A percentile compares a stretch with the other conserved stretches of the same genome.
Evolutionary conservation across 169 alveolate species (phyloP).

Genomic region (Plasmodium berghei): DNA sequence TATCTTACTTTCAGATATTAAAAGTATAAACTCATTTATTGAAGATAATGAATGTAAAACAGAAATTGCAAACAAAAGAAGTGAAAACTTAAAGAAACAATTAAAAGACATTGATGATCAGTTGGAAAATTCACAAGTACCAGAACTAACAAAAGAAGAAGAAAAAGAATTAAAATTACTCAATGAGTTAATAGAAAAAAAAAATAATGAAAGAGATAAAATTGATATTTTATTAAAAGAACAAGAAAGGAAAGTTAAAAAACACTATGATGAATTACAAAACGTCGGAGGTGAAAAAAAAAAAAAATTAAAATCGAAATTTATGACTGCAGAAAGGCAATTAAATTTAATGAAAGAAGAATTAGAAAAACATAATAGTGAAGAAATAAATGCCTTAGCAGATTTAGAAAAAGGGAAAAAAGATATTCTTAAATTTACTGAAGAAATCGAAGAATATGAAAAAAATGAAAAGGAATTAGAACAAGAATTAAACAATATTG

Average conservation of each 20-base stretch:
- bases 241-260: slow-evolving; percentile 44
- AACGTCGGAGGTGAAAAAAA: slow-evolving; percentile 84
- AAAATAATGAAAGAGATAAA: slow-evolving; percentile 64
- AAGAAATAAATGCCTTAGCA: slow-evolving; percentile 79
- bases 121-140: slow-evolving; percentile 64
- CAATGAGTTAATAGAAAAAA: slow-evolving; percentile 73
- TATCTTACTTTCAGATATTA: slow-evolving; percentile 28
- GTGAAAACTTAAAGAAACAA: slow-evolving; percentile 42
- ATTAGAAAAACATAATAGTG: slow-evolving; percentile 76
- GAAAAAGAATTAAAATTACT: slow-evolving; percentile 52
- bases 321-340: slow-evolving; percentile 74
- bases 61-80: slow-evolving; percentile 64
- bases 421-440: slow-evolving; percentile 77
- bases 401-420: slow-evolving; percentile 82
- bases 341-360: slow-evolving; percentile 57
- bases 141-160: slow-evolving; percentile 68
- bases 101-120: slow-evolving; percentile 74
- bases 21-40: slow-evolving; percentile 20
- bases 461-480: slow-evolving; percentile 78
- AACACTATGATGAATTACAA: slow-evolving; percentile 47
- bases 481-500: slow-evolving; percentile 82
- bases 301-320: slow-evolving; percentile 71
- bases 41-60: slow-evolving; percentile 73
- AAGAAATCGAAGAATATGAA: slow-evolving; percentile 83
- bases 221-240: slow-evolving; percentile 61